Conservation (phyloP, 352 stramenopile species). For the Nothophytophthora sp. region DNA sequence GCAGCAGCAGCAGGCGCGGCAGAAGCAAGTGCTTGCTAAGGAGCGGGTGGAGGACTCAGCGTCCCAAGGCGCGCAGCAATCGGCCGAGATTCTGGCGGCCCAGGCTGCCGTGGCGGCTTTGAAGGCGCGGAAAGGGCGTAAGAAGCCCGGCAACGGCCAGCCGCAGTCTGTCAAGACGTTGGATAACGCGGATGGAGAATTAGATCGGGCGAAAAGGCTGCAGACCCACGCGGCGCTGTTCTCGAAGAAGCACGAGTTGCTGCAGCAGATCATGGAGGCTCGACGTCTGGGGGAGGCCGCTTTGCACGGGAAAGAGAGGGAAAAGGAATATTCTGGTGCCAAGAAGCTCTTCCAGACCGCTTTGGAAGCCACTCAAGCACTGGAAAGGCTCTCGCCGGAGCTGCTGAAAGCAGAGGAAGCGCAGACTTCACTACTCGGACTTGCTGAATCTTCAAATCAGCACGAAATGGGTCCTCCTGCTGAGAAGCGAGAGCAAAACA, state of each 20-base stretch:
- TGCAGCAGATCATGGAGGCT: constrained; percentile 45
- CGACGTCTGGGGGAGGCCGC: constrained; percentile 39
- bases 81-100: constrained; percentile 58
- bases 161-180: background rate
- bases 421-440: constrained; percentile 3
- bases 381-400: constrained; percentile 45
- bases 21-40: constrained; percentile 45
- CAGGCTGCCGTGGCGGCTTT: constrained; percentile 67
- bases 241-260: constrained; percentile 49
- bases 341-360: constrained; percentile 32
- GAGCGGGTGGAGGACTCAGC: constrained; percentile 48
- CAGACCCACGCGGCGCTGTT: constrained; percentile 37
- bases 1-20: constrained; percentile 28
- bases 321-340: constrained; percentile 10
- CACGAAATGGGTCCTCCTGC: constrained; percentile 1
- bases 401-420: constrained; percentile 30
- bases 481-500: background rate
- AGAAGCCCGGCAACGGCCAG: constrained; percentile 1
- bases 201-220: constrained; percentile 16
- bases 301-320: constrained; percentile 11
- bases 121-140: constrained; percentile 61
- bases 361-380: constrained; percentile 25
- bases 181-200: background rate
- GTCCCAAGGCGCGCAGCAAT: constrained; percentile 44
- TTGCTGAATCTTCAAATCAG: background rate